Conservation (phyloP, 2,329 filamentous ascomycete species). For the Ambrosiella cleistominuta region DNA sequence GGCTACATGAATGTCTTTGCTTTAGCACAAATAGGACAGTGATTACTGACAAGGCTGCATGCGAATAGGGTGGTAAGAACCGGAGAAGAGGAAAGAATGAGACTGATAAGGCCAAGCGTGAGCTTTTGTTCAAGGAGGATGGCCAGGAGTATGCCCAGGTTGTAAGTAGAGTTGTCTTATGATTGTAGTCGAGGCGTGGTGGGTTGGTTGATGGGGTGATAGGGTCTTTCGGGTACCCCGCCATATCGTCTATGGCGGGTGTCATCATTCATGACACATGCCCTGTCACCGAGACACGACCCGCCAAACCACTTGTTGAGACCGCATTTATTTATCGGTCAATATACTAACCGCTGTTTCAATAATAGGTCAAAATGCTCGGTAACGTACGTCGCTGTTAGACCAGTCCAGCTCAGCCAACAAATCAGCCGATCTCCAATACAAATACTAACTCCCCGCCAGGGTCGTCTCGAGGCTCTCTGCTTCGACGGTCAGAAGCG, state of each 20-base stretch:
- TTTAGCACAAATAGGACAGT: too few species aligned
- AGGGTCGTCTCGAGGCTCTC: conserved; percentile 68
- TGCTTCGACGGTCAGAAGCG: conserved; percentile 92
- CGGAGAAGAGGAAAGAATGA: conserved; percentile 96
- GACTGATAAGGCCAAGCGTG: conserved; percentile 97
- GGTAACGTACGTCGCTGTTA: conserved; percentile 39
- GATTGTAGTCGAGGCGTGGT: background rate
- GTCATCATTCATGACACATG: too few species aligned
- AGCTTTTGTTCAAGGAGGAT: conserved; percentile 97
- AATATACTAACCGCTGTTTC: conserved; percentile 14
- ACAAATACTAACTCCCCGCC: conserved; percentile 4
- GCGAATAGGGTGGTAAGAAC: conserved; percentile 81
- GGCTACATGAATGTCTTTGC: too few species aligned
- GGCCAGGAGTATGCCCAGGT: conserved; percentile 47
- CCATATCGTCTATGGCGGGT: background rate
- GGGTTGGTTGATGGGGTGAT: background rate
- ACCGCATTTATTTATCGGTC: background rate
- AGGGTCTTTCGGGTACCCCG: background rate
- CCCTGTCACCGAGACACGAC: too few species aligned
- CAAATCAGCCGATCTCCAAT: background rate
- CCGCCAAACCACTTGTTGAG: too few species aligned
- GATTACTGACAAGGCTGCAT: conserved; percentile 1
- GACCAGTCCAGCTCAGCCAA: too few species aligned
- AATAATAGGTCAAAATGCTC: conserved; percentile 58
- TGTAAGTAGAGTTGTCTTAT: conserved; percentile 6